Percentiles rank a stretch among this genome's conserved stretches.
phyloP scores from a whole-genome alignment of 202 grass and related monocot species.

The Dendrocalamus latiflorus region DNA sequence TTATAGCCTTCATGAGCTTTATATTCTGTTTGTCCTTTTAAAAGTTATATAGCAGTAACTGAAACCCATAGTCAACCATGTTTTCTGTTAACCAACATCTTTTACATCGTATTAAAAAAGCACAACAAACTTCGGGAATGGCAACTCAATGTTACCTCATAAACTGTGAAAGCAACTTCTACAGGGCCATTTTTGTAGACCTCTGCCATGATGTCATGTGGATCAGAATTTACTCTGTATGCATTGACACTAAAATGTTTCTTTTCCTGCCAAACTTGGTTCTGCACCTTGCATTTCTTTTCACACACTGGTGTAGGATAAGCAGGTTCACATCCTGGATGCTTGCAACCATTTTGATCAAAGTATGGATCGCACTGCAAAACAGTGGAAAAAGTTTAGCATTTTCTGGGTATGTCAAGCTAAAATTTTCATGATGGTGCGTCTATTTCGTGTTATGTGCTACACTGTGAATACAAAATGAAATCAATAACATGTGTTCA shows the following conservation, averaged over 20 bases:
- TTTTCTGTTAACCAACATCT: neutral
- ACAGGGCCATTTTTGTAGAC: constrained; percentile 77
- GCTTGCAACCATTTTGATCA: constrained; percentile 65
- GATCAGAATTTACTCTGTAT: constrained; percentile 66
- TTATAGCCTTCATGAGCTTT: neutral
- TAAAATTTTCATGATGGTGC: neutral
- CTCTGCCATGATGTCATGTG: constrained; percentile 79
- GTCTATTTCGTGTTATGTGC: neutral
- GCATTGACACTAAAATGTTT: constrained; percentile 74
- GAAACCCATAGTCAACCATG: neutral
- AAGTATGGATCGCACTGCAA: constrained; percentile 98
- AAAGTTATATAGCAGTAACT: neutral
- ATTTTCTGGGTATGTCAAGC: neutral
- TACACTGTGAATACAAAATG: neutral
- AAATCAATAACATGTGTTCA: neutral
- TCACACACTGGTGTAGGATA: constrained; percentile 66
- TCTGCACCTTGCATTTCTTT: constrained; percentile 85
- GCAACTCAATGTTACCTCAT: constrained; percentile 51
- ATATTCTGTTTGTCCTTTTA: neutral
- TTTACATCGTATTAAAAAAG: neutral
- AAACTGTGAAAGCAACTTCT: constrained; percentile 87
- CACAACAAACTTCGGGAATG: neutral
- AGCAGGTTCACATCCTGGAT: constrained; percentile 83
- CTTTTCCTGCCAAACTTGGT: constrained; percentile 63
- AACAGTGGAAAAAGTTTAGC: neutral